Conservation (phyloP, 257 asterid species). For the Lantana camara region DNA sequence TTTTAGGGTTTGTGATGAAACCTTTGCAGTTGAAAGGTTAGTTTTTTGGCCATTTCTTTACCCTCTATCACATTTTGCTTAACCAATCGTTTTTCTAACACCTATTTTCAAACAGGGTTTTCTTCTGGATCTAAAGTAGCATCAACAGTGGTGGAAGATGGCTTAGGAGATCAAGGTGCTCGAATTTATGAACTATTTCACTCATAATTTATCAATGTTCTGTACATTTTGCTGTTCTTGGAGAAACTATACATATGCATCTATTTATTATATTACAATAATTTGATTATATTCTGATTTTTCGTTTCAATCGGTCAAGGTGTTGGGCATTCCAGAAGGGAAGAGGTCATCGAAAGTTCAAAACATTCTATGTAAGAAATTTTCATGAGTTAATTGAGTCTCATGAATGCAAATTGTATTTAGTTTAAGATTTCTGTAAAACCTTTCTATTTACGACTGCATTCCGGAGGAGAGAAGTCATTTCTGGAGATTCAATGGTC, state of each 20-base stretch:
- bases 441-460: too few relatives aligned
- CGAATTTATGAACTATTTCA: constrained; percentile 7
- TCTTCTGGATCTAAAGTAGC: constrained; percentile 53
- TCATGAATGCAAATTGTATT: background rate
- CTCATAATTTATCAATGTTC: background rate
- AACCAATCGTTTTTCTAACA: constrained; percentile 29
- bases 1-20: constrained; percentile 83
- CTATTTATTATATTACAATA: too few relatives aligned
- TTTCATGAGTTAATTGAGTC: constrained; percentile 24
- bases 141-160: constrained; percentile 43
- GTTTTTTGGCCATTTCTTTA: constrained; percentile 23
- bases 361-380: constrained; percentile 48
- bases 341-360: constrained; percentile 39
- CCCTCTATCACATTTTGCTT: constrained; percentile 17
- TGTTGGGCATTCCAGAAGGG: constrained; percentile 38
- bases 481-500: constrained; percentile 13
- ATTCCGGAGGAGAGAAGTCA: background rate
- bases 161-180: constrained; percentile 59
- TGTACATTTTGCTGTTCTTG: too few relatives aligned
- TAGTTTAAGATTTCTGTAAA: too few relatives aligned
- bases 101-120: constrained; percentile 60
- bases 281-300: constrained; percentile 15
- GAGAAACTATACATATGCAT: too few relatives aligned
- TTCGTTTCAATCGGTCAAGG: constrained; percentile 43
- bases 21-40: constrained; percentile 92